Evolutionary conservation across 306 rosid genomes (phyloP).

Genomic region (Castanea sativa): DNA sequence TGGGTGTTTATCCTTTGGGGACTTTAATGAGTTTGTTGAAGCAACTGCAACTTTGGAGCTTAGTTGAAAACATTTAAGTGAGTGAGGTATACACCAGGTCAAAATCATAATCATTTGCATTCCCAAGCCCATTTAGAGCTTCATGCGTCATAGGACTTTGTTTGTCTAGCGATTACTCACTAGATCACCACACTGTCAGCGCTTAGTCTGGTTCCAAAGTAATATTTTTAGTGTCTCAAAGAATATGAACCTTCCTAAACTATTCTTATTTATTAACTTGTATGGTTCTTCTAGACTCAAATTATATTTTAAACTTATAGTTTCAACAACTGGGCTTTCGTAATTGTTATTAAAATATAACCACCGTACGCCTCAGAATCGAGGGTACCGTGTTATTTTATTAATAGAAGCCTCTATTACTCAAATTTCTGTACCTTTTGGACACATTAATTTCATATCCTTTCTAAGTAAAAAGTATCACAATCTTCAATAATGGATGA

Average conservation of each 20-base stretch:
- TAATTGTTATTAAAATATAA: conserved; percentile 12
- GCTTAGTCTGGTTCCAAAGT: conserved; percentile 31
- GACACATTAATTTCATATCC: conserved; percentile 45
- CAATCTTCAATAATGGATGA: conserved; percentile 34
- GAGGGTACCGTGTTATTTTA: conserved; percentile 28
- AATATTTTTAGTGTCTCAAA: conserved; percentile 24
- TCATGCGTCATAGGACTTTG: conserved; percentile 39
- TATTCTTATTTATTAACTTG: conserved; percentile 24
- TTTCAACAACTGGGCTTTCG: conserved; percentile 30
- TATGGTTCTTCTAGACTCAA: conserved; percentile 39
- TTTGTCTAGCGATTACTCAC: conserved; percentile 55
- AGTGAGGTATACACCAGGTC: conserved; percentile 29
- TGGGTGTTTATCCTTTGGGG: conserved; percentile 22
- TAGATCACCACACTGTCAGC: conserved; percentile 51
- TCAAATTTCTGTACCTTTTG: conserved; percentile 44
- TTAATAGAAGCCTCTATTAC: conserved; percentile 46
- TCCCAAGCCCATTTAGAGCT: conserved; percentile 42
- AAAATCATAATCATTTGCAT: conserved; percentile 43
- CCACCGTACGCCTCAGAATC: conserved; percentile 28
- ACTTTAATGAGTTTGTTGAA: conserved; percentile 33
- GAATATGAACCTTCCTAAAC: conserved; percentile 30
- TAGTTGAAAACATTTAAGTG: conserved; percentile 30
- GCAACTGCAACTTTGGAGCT: conserved; percentile 27
- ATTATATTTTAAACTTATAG: conserved; percentile 12
- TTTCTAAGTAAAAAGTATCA: conserved; percentile 18